Conservation (phyloP, 208 protist species). For the Trypanosoma avium region DNA sequence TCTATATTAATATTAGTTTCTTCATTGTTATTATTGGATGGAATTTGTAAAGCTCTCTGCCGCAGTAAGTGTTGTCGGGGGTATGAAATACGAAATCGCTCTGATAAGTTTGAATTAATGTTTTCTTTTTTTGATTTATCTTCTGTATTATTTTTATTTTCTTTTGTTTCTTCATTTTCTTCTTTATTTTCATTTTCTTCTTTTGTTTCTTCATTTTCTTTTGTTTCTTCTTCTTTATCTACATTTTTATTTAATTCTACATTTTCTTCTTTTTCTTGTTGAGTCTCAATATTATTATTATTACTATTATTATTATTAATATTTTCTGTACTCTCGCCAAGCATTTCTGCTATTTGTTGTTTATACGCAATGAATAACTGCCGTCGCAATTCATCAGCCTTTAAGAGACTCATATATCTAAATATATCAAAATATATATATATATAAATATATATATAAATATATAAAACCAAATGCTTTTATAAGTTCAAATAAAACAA, state of each 20-base stretch:
- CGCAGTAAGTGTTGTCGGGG: conserved; percentile 47
- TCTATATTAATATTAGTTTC: background rate
- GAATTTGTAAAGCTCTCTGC: conserved; percentile 27
- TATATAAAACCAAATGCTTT: too few relatives aligned
- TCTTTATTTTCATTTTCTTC: background rate
- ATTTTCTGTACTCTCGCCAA: conserved; percentile 19
- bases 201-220: background rate
- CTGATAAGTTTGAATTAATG: background rate
- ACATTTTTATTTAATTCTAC: too few relatives aligned
- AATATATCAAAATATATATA: background rate
- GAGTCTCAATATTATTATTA: background rate
- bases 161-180: conserved; percentile 3
- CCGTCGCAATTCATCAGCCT: conserved; percentile 29
- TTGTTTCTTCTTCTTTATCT: background rate
- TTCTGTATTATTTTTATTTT: conserved; percentile 3
- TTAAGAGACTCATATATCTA: conserved; percentile 25
- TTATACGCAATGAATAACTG: conserved; percentile 31
- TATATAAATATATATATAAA: background rate
- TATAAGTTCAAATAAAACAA: background rate
- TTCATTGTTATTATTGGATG: background rate
- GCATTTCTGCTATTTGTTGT: conserved; percentile 23
- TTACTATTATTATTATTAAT: too few relatives aligned
- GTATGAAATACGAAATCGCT: conserved; percentile 34
- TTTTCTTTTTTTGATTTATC: conserved; percentile 1
- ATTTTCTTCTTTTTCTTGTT: background rate